Conservation (phyloP, 2,329 filamentous ascomycete species). For the Gremmenia infestans region DNA sequence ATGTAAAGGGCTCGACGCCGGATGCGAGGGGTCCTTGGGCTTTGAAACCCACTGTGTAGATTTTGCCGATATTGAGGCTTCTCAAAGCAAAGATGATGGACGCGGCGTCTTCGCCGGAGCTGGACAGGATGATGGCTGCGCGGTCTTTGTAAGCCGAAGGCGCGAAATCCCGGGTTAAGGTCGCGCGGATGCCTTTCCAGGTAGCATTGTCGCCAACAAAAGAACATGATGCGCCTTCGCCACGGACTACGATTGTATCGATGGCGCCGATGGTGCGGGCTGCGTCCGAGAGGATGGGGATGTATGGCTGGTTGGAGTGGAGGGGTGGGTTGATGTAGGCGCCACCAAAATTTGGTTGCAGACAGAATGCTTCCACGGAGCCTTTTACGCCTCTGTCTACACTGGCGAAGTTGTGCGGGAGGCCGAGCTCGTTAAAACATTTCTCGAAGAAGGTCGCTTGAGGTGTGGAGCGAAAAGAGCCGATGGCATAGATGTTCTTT, state of each 20-base stretch:
- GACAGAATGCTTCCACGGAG: slow-evolving; percentile 66
- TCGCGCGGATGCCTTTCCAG: slow-evolving; percentile 81
- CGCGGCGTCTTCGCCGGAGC: slow-evolving; percentile 68
- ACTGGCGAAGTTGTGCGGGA: slow-evolving; percentile 75
- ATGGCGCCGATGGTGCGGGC: slow-evolving; percentile 74
- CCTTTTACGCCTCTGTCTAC: slow-evolving; percentile 66
- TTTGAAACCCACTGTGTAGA: slow-evolving; percentile 81
- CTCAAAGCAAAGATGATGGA: slow-evolving; percentile 74
- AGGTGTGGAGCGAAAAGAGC: slow-evolving; percentile 61
- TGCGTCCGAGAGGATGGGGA: slow-evolving; percentile 66
- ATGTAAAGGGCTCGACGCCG: slow-evolving; percentile 59
- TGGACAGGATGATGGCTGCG: slow-evolving; percentile 70
- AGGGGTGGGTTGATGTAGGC: slow-evolving; percentile 75
- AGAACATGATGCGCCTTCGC: slow-evolving; percentile 42
- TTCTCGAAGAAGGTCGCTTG: slow-evolving; percentile 84
- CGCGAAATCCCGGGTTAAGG: slow-evolving; percentile 74
- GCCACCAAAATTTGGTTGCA: slow-evolving; percentile 72
- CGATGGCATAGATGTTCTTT: slow-evolving; percentile 76
- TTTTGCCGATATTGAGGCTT: slow-evolving; percentile 68
- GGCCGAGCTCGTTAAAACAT: slow-evolving; percentile 74
- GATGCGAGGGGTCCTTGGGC: slow-evolving; percentile 56
- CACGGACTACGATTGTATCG: slow-evolving; percentile 70
- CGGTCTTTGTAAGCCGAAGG: slow-evolving; percentile 75
- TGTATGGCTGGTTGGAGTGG: slow-evolving; percentile 50
- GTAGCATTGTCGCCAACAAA: slow-evolving; percentile 77